These are phyloP conservation scores for Fusarium poae DNA, from an alignment of 2,329 filamentous ascomycete species.

Conservation along the genomic window DNA sequence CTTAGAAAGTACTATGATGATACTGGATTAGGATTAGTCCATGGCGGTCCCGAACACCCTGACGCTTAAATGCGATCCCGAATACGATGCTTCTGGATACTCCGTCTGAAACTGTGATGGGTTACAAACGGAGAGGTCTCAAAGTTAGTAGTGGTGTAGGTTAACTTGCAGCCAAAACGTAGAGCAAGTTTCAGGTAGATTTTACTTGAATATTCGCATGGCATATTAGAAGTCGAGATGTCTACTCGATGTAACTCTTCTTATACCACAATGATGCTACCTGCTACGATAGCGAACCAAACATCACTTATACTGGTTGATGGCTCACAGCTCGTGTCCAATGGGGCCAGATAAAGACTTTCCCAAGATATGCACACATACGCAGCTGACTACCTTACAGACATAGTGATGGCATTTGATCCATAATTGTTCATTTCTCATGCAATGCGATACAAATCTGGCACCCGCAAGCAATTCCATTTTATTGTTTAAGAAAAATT, in stretches of 20 bases:
- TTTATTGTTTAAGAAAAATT: not conserved
- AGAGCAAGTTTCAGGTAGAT: not conserved
- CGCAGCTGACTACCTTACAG: not conserved
- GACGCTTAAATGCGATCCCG: not conserved
- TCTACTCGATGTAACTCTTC: not conserved
- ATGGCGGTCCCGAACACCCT: not conserved
- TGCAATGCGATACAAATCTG: not conserved
- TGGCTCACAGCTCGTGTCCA: not conserved
- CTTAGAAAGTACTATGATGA: not conserved
- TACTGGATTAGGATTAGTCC: constrained; percentile 12
- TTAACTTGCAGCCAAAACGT: not conserved
- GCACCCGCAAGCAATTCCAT: not conserved
- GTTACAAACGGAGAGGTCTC: not conserved
- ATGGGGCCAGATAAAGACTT: not conserved
- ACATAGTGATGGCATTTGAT: not conserved
- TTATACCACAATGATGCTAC: not conserved
- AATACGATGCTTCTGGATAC: not conserved
- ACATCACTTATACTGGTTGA: not conserved
- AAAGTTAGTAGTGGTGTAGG: not conserved
- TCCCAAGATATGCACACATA: not conserved
- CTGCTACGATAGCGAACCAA: no score
- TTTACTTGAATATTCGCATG: not conserved
- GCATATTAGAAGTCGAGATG: not conserved
- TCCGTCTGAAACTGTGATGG: not conserved
- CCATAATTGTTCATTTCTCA: not conserved